A percentile compares a stretch with the other conserved stretches of the same genome.
Evolutionary conservation across 169 alveolate species (phyloP).

Genomic region (Plasmodium inui): DNA sequence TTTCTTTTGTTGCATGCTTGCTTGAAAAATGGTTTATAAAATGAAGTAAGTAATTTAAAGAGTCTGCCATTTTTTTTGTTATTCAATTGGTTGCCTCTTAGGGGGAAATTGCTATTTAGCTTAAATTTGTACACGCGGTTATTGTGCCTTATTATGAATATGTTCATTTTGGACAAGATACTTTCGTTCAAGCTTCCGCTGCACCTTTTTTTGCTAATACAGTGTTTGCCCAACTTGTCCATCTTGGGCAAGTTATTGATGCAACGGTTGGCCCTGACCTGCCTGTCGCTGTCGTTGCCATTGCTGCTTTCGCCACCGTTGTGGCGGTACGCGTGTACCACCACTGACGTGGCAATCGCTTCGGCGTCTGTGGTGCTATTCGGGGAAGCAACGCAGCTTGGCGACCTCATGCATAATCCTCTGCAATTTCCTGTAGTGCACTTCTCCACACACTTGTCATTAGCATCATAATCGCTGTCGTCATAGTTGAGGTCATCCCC

Average conservation of each 20-base stretch:
- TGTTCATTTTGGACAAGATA: constrained; percentile 28
- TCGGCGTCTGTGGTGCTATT: not conserved
- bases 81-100: not conserved
- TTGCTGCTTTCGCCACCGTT: not conserved
- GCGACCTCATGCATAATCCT: not conserved
- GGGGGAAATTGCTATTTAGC: constrained; percentile 20
- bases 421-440: not conserved
- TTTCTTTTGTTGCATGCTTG: not conserved
- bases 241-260: not conserved
- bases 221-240: not conserved
- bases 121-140: constrained; percentile 49
- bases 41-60: constrained; percentile 1
- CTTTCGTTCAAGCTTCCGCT: constrained; percentile 6
- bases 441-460: not conserved
- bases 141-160: constrained; percentile 25
- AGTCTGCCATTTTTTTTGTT: constrained; percentile 14
- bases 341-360: not conserved
- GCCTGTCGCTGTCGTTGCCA: not conserved
- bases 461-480: not conserved
- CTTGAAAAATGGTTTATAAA: constrained; percentile 3
- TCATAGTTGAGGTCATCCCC: not conserved
- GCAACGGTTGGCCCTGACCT: not conserved
- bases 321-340: not conserved
- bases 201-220: constrained; percentile 15
- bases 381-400: not conserved